Conservation (phyloP, 2,329 filamentous ascomycete genomes). For the Endoconidiophora polonica region DNA sequence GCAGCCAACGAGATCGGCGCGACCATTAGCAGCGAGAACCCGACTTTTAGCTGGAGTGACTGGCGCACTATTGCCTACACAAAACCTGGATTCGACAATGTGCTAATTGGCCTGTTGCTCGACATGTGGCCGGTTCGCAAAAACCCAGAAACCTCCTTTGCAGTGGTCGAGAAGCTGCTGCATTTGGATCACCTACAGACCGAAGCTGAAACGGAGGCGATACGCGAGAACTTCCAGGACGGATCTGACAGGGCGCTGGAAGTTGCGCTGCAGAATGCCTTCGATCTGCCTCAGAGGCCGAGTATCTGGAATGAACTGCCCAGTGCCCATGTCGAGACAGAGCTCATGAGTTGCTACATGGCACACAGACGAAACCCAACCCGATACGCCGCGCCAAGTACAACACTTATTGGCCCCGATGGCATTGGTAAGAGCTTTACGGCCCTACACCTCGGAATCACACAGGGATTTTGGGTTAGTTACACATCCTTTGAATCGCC, state of each 20-base stretch:
- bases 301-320: conserved; percentile 11
- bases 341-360: conserved; percentile 1
- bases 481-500: conserved; percentile 7
- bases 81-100: conserved; percentile 9
- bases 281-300: conserved; percentile 6
- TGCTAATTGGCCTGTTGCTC: conserved; percentile 5
- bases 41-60: conserved; percentile 9
- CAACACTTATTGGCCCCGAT: conserved; percentile 9
- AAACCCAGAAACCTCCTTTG: conserved; percentile 1
- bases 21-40: conserved; percentile 9
- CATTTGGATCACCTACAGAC: background rate
- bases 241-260: background rate
- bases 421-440: conserved; percentile 10
- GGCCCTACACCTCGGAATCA: conserved; percentile 5
- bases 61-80: conserved; percentile 12
- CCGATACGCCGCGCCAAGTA: conserved; percentile 8
- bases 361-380: conserved; percentile 10
- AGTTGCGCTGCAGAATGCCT: conserved; percentile 4
- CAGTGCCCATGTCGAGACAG: conserved; percentile 2
- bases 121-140: conserved; percentile 9
- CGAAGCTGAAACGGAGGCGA: background rate
- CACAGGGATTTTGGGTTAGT: conserved; percentile 8
- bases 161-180: conserved; percentile 5
- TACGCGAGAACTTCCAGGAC: too few relatives aligned
- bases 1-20: conserved; percentile 11